Conservation (phyloP, 495 filamentous ascomycete genomes). For the Cercophora scortea region DNA sequence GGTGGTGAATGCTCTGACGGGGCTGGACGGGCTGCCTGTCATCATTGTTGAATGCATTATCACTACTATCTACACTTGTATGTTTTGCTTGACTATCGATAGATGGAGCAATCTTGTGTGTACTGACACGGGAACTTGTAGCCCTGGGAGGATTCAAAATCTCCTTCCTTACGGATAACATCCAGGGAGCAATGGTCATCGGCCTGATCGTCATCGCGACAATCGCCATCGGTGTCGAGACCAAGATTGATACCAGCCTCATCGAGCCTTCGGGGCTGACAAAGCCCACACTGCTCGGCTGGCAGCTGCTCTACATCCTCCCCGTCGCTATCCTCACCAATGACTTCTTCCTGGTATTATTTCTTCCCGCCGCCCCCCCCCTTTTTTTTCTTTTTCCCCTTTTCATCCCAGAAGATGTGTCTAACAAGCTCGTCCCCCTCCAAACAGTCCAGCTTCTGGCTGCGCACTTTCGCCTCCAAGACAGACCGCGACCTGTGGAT, state of each 20-base stretch:
- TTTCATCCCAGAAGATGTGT: no score
- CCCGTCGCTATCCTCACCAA: conserved; percentile 69
- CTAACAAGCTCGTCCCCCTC: background rate
- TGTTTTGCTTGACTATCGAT: conserved; percentile 10
- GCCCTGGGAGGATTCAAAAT: conserved; percentile 69
- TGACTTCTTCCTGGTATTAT: conserved; percentile 57
- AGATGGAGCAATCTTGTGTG: no score
- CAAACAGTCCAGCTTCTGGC: conserved; percentile 63
- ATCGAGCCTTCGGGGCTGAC: conserved; percentile 55
- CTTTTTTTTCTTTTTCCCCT: no score
- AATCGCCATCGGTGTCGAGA: conserved; percentile 63
- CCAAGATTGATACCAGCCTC: conserved; percentile 56
- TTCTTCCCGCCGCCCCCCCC: background rate
- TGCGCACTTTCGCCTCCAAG: conserved; percentile 71
- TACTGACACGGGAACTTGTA: conserved; percentile 22
- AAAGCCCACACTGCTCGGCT: conserved; percentile 55
- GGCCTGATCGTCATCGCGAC: conserved; percentile 60
- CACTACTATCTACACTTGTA: conserved; percentile 73
- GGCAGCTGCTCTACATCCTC: conserved; percentile 72
- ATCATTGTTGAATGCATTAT: conserved; percentile 65
- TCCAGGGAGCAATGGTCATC: conserved; percentile 68
- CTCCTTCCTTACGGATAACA: conserved; percentile 70
- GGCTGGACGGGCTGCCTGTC: conserved; percentile 62
- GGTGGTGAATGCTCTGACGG: conserved; percentile 62
- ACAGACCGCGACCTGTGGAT: conserved; percentile 69